Percentiles rank a stretch among this genome's conserved stretches.
Conservation (phyloP, 2,329 filamentous ascomycete genomes). For the Fusarium sp. region DNA sequence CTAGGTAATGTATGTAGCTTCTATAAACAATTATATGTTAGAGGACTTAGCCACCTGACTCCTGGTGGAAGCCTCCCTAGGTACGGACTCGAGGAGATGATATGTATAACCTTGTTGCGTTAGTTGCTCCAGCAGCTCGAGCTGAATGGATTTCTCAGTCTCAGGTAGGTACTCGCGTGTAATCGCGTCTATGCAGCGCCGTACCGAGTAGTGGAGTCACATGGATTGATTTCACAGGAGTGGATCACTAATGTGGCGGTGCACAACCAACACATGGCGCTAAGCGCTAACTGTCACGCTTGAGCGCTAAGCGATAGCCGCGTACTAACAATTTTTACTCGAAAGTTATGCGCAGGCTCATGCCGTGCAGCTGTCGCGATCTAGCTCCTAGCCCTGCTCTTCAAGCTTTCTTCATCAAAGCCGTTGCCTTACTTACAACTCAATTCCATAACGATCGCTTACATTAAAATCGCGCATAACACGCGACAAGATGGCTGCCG, state of each 20-base stretch:
- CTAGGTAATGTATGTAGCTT: background rate
- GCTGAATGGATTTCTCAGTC: background rate
- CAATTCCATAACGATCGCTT: constrained; percentile 9
- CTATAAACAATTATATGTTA: background rate
- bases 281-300: background rate
- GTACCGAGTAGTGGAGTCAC: background rate
- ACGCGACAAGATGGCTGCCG: constrained; percentile 59
- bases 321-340: constrained; percentile 18
- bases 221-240: background rate
- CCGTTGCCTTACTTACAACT: constrained; percentile 20
- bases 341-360: constrained; percentile 14
- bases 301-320: constrained; percentile 32
- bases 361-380: constrained; percentile 24
- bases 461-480: constrained; percentile 27
- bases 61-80: too few relatives aligned
- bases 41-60: background rate
- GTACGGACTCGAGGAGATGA: background rate
- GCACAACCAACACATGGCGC: constrained; percentile 15
- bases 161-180: background rate
- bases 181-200: background rate
- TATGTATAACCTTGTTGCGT: background rate
- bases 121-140: background rate
- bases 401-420: constrained; percentile 11
- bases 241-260: constrained; percentile 21
- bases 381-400: constrained; percentile 27